These are phyloP conservation scores for Cyclotella choctawhatcheeana DNA, from an alignment of 108 stramenopile genomes.

Conservation along the genomic window DNA sequence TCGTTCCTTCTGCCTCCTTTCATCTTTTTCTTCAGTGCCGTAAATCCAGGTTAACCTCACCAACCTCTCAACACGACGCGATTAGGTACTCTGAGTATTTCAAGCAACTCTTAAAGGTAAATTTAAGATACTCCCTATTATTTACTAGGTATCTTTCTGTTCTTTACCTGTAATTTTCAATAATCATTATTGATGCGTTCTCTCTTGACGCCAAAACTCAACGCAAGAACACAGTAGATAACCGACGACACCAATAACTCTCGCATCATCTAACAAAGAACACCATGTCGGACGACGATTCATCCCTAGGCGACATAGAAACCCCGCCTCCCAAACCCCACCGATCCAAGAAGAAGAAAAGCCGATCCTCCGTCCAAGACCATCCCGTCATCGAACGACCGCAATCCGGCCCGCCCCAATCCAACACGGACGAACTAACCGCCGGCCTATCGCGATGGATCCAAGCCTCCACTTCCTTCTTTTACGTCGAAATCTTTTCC, in stretches of 20 bases:
- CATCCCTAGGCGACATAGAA: constrained; percentile 10
- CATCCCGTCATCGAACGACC: constrained; percentile 13
- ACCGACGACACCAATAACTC: not conserved
- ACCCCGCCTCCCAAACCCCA: constrained; percentile 6
- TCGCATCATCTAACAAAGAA: not conserved
- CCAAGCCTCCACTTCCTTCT: constrained; percentile 27
- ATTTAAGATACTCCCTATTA: too few relatives aligned
- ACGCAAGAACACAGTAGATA: too few relatives aligned
- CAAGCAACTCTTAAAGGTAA: too few relatives aligned
- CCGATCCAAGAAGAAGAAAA: not conserved
- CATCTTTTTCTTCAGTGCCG: too few relatives aligned
- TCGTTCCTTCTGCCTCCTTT: too few relatives aligned
- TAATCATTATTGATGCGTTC: too few relatives aligned
- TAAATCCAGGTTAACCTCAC: too few relatives aligned
- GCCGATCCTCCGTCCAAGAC: constrained; percentile 1
- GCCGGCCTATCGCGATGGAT: constrained; percentile 35
- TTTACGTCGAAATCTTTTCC: constrained; percentile 34
- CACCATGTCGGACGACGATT: constrained; percentile 15
- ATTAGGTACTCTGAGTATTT: too few relatives aligned
- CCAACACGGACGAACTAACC: constrained; percentile 42
- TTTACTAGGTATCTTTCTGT: too few relatives aligned
- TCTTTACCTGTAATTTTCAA: too few relatives aligned
- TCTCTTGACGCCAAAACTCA: too few relatives aligned
- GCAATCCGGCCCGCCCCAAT: constrained; percentile 33
- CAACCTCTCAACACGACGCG: too few relatives aligned